phyloP scores from a whole-genome alignment of 345 rosid species.

The Eucalyptus pauciflora region DNA sequence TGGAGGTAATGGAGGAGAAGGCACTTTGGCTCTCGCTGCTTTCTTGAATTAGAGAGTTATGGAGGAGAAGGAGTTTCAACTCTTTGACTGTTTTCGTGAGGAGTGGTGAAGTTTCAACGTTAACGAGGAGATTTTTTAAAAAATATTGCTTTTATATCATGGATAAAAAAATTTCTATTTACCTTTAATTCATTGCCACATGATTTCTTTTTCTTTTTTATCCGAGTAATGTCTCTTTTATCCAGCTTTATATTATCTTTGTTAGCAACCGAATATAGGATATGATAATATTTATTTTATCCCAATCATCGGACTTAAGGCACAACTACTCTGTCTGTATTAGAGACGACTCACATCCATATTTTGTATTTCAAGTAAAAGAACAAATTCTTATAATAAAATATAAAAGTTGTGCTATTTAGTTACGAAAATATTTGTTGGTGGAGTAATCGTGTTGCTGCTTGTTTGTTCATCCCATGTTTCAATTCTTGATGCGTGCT shows the following conservation, averaged over 20 bases:
- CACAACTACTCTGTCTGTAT: background rate
- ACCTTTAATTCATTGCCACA: background rate
- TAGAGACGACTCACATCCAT: background rate
- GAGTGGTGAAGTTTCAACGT: background rate
- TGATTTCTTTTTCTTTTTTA: no score
- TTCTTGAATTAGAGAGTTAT: background rate
- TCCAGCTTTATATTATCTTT: no score
- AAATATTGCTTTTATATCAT: no score
- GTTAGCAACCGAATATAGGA: background rate
- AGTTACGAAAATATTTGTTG: background rate
- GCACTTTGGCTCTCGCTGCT: background rate
- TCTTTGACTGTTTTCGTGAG: background rate
- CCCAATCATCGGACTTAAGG: rapidly evolving
- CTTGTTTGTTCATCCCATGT: background rate
- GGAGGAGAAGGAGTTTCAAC: background rate
- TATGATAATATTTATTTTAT: background rate
- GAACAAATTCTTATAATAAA: background rate
- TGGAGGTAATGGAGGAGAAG: background rate
- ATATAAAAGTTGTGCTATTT: background rate
- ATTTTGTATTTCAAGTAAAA: no score
- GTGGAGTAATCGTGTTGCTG: background rate
- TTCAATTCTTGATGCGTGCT: background rate
- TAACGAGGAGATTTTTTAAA: no score
- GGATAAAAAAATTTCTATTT: no score
- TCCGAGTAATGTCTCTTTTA: no score